Conservation (phyloP, 78 protist species). For the Diacronema lutheri region DNA sequence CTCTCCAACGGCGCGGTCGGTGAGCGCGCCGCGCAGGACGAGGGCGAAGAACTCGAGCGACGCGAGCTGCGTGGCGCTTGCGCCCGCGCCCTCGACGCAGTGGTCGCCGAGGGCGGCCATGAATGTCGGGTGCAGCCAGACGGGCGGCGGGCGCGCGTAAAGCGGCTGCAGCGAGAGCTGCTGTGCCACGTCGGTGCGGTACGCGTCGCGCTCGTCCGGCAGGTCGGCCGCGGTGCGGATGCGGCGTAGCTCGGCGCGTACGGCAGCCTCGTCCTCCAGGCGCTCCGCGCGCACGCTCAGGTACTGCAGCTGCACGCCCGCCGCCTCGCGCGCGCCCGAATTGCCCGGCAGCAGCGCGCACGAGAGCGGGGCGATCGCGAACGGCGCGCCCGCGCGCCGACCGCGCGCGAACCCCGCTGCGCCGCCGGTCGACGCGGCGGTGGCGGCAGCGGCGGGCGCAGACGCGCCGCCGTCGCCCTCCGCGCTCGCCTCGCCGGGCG, state of each 20-base stretch:
- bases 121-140: conserved; percentile 41
- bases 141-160: conserved; percentile 26
- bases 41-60: conserved; percentile 24
- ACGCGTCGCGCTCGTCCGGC: neutral
- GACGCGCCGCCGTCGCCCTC: no score
- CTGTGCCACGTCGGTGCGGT: neutral
- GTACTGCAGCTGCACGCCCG: neutral
- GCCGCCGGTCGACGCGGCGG: no score
- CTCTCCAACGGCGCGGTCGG: neutral
- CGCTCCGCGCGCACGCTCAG: neutral
- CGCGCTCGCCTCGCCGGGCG: no score
- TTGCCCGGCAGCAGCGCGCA: neutral
- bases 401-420: no score
- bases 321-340: neutral
- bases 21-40: neutral
- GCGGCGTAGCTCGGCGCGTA: neutral
- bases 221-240: neutral
- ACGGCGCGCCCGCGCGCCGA: neutral
- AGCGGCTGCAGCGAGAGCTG: conserved; percentile 21
- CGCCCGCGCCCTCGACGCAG: conserved; percentile 19
- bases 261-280: neutral
- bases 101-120: conserved; percentile 35
- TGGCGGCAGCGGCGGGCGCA: no score
- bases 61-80: neutral
- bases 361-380: neutral